Evolutionary conservation across 345 rosid genomes (phyloP).

Genomic region (Eucalyptus lansdowneana): DNA sequence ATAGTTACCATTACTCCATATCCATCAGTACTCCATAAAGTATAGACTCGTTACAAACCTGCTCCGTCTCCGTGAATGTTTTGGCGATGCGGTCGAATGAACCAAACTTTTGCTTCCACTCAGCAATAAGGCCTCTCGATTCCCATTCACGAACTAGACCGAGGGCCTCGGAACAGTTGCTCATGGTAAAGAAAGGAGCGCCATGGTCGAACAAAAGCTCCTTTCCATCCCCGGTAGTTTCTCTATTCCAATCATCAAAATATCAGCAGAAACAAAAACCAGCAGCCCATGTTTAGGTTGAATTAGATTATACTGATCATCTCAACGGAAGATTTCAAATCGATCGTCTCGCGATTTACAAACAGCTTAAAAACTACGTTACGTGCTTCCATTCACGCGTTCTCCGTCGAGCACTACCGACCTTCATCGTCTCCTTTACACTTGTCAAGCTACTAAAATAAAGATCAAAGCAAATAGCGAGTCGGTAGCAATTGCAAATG

Average conservation of each 20-base stretch:
- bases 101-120: conserved; percentile 60
- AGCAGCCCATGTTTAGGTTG: background rate
- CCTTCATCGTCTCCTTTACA: background rate
- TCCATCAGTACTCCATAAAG: background rate
- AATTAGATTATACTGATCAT: background rate
- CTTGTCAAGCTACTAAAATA: background rate
- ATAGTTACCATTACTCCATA: background rate
- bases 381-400: background rate
- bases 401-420: background rate
- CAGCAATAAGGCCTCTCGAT: conserved; percentile 49
- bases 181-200: conserved; percentile 56
- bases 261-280: background rate
- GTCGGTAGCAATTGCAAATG: background rate
- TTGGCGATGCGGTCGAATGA: conserved; percentile 44
- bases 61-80: conserved; percentile 26
- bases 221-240: conserved; percentile 48
- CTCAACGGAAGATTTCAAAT: background rate
- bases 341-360: background rate
- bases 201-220: conserved; percentile 80
- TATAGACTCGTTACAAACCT: conserved; percentile 16
- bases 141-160: conserved; percentile 65
- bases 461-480: background rate
- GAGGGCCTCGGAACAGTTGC: conserved; percentile 31
- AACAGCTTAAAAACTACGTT: background rate
- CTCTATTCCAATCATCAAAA: conserved; percentile 18